Evolutionary conservation across 306 rosid species (phyloP).

Genomic region (Erythrophleum fordii): DNA sequence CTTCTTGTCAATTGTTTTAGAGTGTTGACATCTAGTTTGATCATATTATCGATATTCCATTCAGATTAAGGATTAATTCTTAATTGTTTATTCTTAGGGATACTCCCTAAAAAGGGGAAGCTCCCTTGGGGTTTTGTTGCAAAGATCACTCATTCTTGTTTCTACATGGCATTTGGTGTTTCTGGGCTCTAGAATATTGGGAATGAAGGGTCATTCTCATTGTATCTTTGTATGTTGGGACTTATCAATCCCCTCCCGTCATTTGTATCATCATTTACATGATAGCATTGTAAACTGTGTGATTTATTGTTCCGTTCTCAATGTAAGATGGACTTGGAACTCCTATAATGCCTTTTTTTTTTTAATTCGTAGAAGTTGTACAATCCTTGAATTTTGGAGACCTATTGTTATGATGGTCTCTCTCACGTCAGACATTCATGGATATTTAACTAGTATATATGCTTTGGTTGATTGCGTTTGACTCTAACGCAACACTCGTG

Average conservation of each 20-base stretch:
- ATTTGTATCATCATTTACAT: slow-evolving; percentile 50
- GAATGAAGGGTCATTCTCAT: slow-evolving; percentile 69
- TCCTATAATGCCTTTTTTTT: slow-evolving; percentile 14
- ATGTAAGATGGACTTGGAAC: slow-evolving; percentile 37
- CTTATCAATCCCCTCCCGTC: slow-evolving; percentile 39
- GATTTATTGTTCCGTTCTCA: slow-evolving; percentile 49
- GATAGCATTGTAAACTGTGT: slow-evolving; percentile 53
- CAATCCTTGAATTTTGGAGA: slow-evolving; percentile 9
- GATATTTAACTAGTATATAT: neutral
- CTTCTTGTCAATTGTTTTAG: slow-evolving; percentile 65
- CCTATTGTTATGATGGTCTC: slow-evolving; percentile 8
- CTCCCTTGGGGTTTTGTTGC: slow-evolving; percentile 54
- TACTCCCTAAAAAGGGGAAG: slow-evolving; percentile 57
- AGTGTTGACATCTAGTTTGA: slow-evolving; percentile 70
- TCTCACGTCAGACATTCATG: slow-evolving; percentile 9
- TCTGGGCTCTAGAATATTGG: slow-evolving; percentile 53
- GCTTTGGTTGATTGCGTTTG: slow-evolving; percentile 3
- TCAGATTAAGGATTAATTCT: slow-evolving; percentile 54
- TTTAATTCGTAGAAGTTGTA: slow-evolving; percentile 7
- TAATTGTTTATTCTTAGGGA: slow-evolving; percentile 72
- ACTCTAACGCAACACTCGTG: slow-evolving; percentile 13
- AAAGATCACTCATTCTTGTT: slow-evolving; percentile 41
- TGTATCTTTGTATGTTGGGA: slow-evolving; percentile 49
- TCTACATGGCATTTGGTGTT: slow-evolving; percentile 49
- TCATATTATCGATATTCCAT: slow-evolving; percentile 47